Evolutionary conservation across 108 stramenopile genomes (phyloP), one percentile per base, ranked within the genome.

Genomic region (Skeletonema grethae): DNA sequence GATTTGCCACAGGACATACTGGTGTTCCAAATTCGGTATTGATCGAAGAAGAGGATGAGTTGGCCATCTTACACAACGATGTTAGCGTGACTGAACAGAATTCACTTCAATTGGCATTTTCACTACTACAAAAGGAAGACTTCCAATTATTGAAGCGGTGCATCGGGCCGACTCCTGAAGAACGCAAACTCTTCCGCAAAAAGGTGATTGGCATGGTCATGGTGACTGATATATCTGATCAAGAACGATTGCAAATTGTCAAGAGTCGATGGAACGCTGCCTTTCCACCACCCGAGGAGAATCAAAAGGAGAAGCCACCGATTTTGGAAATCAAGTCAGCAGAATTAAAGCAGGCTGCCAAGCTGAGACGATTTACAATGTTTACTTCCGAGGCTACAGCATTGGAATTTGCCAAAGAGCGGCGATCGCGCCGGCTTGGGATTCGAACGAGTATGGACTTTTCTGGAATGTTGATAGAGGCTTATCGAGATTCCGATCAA

Each of bases 211-310:
- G 80, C n/a, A 65, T 64, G 59, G 78, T 87, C 29, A 70, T 87
- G 56, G 87, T 82, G 9, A 87, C 87, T 2, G 87, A 87, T 48
- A 87, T 87, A 35, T 85, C 83, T 10, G 84, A 85, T 65, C 66
- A 82, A 48, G 86, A 87, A 32, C 65, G 68, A 56, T 22, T 76
- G 32, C 75, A 76, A 65, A 76, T 75, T 48, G 74, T 64, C 45
- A 61, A 62, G 13, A 62, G 79, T 65, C 69, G 79, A 45, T 73
- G 77, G 72, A 73, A 61, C 25, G 79, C 69, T 16, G 79, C 74
- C 38, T 75, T 75, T 55, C 75, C 75, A 39, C 38, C 72, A 11
- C 12, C n/a, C 18, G 35, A 28, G 20, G 67, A 45, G 50, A 36
- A 55, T 11, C 15, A 61, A 35, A 73, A 36, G 7, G 64, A 72